Base-by-base conservation (phyloP, 441 rosid species). In the Aquilaria agallochum region DNA sequence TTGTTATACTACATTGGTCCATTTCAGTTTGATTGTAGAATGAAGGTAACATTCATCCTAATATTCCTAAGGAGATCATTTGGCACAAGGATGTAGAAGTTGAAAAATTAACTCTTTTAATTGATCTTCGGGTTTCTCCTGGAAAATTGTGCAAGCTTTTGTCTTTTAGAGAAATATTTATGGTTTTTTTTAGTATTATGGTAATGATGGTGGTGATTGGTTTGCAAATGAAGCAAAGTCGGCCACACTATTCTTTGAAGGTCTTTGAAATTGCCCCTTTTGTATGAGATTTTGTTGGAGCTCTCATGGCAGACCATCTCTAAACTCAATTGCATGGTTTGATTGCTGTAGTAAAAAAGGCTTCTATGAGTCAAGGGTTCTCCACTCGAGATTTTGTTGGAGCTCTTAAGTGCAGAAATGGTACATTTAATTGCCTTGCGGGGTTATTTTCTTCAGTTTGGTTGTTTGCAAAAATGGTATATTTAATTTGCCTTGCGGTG, bases 1-100 rank as follows among this genome's bases (percentile, higher is more conserved):
- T 95, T 97, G 50, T 61, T 72, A 72, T 92, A 89, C 58, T 89
- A 95, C 14, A 84, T 86, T 59, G 98, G 99, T 42, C 96, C 97
- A 3, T 87, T 92, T 62, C 86, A 92, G 74, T 80, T 89, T 82
- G 88, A 36, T 67, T 90, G 51, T 80, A 80, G 66, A 73, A 60
- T 13, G 80, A 82, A 57, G 85, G 88, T 32, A 84, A 79, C 53
- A 84, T 89, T 46, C 97, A 97, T 20, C 76, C 78, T 45, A 89
- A 92, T 58, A 91, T 92, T 33, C 80, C 89, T 50, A 96, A 91
- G 82, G 96, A 95, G 76, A 94, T 95, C 48, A 47, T 91, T 45
- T 92, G 97, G 99, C 65, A 86, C 69, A 91, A 91, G 77, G 96
- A 86, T 52, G 33, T 10, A 7, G 91, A 95, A 78, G 95, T 95